Conservation (phyloP, 305 asterid genomes). For the Solanum chacoense region DNA sequence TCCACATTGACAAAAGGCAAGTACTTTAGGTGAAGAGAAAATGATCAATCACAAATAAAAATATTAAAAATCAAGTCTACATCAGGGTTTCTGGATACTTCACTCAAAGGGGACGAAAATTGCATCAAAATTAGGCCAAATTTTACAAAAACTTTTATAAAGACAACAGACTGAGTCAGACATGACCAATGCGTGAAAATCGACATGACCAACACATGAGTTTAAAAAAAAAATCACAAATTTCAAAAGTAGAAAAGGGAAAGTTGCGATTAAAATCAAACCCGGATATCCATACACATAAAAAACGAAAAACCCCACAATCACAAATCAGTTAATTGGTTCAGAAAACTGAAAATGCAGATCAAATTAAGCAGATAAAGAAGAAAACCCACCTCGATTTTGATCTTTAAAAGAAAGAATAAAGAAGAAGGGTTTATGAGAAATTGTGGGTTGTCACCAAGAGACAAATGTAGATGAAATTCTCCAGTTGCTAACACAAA, state of each 20-base stretch:
- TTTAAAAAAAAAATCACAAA: not conserved
- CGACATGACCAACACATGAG: not conserved
- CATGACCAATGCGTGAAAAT: not conserved
- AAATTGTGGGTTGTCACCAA: not conserved
- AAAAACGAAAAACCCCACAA: not conserved
- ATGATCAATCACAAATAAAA: not conserved
- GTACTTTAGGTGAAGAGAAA: not conserved
- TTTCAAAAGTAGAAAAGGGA: not conserved
- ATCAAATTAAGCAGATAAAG: not conserved
- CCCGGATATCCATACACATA: not conserved
- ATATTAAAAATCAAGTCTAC: not conserved
- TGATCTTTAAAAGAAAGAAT: not conserved
- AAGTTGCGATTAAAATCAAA: not conserved
- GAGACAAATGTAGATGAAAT: not conserved
- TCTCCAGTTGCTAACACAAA: not conserved
- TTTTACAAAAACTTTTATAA: not conserved
- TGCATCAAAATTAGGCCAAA: not conserved
- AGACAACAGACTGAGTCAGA: not conserved
- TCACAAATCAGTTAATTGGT: not conserved
- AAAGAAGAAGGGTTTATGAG: not conserved
- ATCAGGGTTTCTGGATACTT: not conserved
- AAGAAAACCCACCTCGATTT: not conserved
- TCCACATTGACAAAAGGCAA: not conserved
- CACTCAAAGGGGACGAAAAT: not conserved
- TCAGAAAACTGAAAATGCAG: not conserved